These are phyloP conservation scores for Lichtheimia ramosa DNA, from an alignment of 371 early-diverging fungal species.

Conservation along the genomic window DNA sequence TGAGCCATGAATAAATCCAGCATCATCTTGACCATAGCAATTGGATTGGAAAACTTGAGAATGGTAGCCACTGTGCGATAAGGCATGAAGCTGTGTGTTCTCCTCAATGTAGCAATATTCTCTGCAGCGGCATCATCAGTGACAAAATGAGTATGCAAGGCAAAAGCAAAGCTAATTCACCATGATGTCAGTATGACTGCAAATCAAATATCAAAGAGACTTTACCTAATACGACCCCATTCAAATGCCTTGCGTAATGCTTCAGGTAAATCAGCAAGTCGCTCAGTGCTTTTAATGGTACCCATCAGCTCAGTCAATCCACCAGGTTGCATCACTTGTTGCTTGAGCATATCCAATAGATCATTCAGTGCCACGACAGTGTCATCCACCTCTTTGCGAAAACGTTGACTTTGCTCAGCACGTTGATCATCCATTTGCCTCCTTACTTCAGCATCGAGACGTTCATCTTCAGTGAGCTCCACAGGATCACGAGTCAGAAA, in stretches of 20 bases:
- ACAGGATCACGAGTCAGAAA: constrained; percentile 56
- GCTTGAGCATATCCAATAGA: constrained; percentile 52
- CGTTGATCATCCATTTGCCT: constrained; percentile 41
- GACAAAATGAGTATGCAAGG: constrained; percentile 59
- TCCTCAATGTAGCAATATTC: constrained; percentile 55
- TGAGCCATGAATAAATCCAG: constrained; percentile 67
- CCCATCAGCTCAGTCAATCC: constrained; percentile 42
- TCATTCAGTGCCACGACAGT: constrained; percentile 54
- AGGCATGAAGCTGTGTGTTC: constrained; percentile 62
- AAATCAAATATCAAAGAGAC: neutral
- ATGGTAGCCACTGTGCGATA: constrained; percentile 58
- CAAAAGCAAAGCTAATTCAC: constrained; percentile 57
- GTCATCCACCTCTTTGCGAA: constrained; percentile 49
- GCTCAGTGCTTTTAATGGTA: constrained; percentile 42
- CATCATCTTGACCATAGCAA: constrained; percentile 62
- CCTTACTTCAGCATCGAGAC: constrained; percentile 42
- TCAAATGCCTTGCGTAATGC: constrained; percentile 57
- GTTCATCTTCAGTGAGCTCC: constrained; percentile 38
- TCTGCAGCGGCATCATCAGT: constrained; percentile 59
- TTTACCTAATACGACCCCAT: constrained; percentile 62
- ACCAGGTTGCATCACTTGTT: constrained; percentile 54
- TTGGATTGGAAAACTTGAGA: constrained; percentile 63
- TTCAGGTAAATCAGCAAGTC: constrained; percentile 45
- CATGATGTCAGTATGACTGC: neutral
- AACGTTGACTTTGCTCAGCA: constrained; percentile 44